These are phyloP conservation scores for Cymbopogon citratus DNA, from an alignment of 176 grass and related monocot species.

Conservation along the genomic window DNA sequence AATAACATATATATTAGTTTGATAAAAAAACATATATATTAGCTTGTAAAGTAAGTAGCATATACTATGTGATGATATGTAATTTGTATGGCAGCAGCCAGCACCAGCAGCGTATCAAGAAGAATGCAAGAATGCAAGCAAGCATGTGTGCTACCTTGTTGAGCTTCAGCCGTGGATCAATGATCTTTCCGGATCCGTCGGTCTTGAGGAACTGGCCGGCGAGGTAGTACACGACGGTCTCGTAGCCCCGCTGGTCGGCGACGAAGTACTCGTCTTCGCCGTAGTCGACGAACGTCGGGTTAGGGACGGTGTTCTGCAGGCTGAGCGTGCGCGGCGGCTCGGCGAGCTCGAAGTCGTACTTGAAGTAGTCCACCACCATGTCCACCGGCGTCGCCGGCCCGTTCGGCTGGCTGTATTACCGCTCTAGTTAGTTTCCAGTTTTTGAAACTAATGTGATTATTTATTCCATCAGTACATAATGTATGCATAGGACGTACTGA, in stretches of 20 bases:
- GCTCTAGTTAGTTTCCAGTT: not conserved
- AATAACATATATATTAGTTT: too few relatives aligned
- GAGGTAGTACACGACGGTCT: constrained; percentile 45
- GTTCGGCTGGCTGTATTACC: not conserved
- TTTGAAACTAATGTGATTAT: too few relatives aligned
- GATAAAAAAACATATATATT: too few relatives aligned
- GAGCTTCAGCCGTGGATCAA: constrained; percentile 38
- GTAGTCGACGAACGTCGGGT: constrained; percentile 36
- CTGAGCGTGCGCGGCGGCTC: constrained; percentile 57
- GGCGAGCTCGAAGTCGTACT: constrained; percentile 47
- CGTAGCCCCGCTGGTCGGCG: constrained; percentile 51
- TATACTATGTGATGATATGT: too few relatives aligned
- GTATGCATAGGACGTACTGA: constrained; percentile 24
- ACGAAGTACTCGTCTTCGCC: constrained; percentile 58
- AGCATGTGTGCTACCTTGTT: constrained; percentile 6
- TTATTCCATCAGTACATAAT: too few relatives aligned
- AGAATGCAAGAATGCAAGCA: too few relatives aligned
- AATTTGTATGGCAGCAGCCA: too few relatives aligned
- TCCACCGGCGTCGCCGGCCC: constrained; percentile 29
- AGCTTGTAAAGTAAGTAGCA: too few relatives aligned
- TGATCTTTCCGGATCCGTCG: constrained; percentile 30
- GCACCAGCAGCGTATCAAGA: too few relatives aligned
- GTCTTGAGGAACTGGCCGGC: constrained; percentile 49
- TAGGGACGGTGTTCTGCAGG: constrained; percentile 50
- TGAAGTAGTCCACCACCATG: constrained; percentile 70